Evolutionary conservation across 2,329 filamentous ascomycete species (phyloP).

Genomic region (Aspergillus quadrilineatus): DNA sequence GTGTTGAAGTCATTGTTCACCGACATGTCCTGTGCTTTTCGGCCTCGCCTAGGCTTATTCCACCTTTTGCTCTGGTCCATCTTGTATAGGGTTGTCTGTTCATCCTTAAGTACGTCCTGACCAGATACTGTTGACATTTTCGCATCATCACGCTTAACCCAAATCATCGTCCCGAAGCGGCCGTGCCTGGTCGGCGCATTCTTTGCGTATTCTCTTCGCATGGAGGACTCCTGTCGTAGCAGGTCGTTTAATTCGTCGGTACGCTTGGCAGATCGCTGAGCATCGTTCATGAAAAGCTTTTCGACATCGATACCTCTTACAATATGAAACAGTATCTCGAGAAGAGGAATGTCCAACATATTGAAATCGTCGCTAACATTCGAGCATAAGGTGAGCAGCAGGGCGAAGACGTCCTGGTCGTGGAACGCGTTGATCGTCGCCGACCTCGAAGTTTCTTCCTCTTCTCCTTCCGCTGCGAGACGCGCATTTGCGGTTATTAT

Average conservation of each 20-base stretch:
- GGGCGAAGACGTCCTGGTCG: constrained; percentile 83
- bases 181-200: constrained; percentile 85
- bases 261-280: constrained; percentile 66
- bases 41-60: constrained; percentile 70
- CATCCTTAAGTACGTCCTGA: constrained; percentile 76
- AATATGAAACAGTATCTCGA: constrained; percentile 90
- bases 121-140: constrained; percentile 85
- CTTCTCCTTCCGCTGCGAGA: constrained; percentile 78
- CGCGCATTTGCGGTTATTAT: constrained; percentile 75
- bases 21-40: constrained; percentile 62
- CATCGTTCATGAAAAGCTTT: constrained; percentile 80
- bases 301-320: constrained; percentile 84
- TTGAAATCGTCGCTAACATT: constrained; percentile 94
- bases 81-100: constrained; percentile 72
- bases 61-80: constrained; percentile 91
- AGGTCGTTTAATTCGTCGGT: constrained; percentile 71
- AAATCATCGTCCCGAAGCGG: constrained; percentile 94
- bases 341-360: constrained; percentile 79
- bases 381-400: constrained; percentile 82
- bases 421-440: constrained; percentile 86
- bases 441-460: constrained; percentile 83
- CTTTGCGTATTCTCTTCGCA: constrained; percentile 73
- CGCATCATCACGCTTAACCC: constrained; percentile 83
- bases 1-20: constrained; percentile 71
- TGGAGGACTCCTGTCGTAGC: constrained; percentile 79